These are phyloP conservation scores for Apiospora koreana DNA, from an alignment of 2,329 filamentous ascomycete genomes.

Conservation along the genomic window DNA sequence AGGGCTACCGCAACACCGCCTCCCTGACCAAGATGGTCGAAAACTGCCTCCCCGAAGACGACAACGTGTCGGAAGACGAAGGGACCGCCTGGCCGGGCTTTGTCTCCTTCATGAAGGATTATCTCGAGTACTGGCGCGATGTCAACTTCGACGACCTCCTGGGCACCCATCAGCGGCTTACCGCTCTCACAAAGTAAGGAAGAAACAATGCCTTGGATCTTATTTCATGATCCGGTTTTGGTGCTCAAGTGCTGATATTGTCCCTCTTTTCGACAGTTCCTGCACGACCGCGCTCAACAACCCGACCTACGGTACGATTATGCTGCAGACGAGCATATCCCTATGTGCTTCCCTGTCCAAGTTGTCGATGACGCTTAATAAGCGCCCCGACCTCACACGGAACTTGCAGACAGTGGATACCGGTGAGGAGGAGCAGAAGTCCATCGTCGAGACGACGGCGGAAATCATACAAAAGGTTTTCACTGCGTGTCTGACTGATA, in stretches of 20 bases:
- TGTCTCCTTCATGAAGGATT: slow-evolving; percentile 76
- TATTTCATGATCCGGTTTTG: background rate
- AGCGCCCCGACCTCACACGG: slow-evolving; percentile 74
- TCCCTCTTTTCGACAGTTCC: slow-evolving; percentile 54
- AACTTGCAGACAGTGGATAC: slow-evolving; percentile 56
- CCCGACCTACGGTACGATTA: slow-evolving; percentile 74
- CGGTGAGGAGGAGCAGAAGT: slow-evolving; percentile 70
- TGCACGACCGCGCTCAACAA: slow-evolving; percentile 82
- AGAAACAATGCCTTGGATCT: background rate
- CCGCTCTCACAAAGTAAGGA: slow-evolving; percentile 71
- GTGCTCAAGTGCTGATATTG: background rate
- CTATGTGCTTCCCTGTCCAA: slow-evolving; percentile 79
- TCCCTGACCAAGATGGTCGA: slow-evolving; percentile 66
- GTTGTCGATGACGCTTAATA: slow-evolving; percentile 82
- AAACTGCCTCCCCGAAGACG: slow-evolving; percentile 63
- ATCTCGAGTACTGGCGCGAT: slow-evolving; percentile 79
- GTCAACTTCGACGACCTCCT: slow-evolving; percentile 76
- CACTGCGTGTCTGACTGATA: slow-evolving; percentile 83
- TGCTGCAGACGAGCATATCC: slow-evolving; percentile 81
- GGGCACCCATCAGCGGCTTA: slow-evolving; percentile 73
- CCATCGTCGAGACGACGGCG: slow-evolving; percentile 82
- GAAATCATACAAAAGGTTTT: slow-evolving; percentile 91
- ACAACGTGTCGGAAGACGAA: slow-evolving; percentile 63
- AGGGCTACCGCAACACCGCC: slow-evolving; percentile 52
- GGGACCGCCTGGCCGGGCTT: slow-evolving; percentile 76